Conservation (phyloP, 176 grass and related monocot genomes). For the Ensete glaucum region DNA sequence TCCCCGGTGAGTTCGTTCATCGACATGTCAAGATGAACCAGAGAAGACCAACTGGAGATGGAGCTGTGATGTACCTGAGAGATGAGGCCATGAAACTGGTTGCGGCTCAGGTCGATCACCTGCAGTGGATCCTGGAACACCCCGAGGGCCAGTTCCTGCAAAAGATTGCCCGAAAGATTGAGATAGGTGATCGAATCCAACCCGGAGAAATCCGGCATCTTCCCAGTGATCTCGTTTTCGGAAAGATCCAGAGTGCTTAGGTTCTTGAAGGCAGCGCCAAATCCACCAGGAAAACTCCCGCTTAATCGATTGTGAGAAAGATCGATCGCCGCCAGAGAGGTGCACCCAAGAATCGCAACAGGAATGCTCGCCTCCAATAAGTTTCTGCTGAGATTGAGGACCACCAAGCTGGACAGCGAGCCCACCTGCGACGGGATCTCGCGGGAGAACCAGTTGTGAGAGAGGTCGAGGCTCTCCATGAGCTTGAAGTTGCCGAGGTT, state of each 20-base stretch:
- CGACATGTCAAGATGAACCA: conserved; percentile 76
- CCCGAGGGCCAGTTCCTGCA: conserved; percentile 25
- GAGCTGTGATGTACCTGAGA: conserved; percentile 44
- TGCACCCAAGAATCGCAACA: conserved; percentile 21
- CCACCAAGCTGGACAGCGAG: conserved; percentile 35
- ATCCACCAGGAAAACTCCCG: conserved; percentile 23
- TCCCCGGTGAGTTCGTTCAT: conserved; percentile 51
- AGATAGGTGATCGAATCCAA: conserved; percentile 51
- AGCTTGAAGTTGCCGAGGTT: conserved; percentile 63
- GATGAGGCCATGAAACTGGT: conserved; percentile 43
- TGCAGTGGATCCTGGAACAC: conserved; percentile 45
- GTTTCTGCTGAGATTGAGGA: conserved; percentile 56
- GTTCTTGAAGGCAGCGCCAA: conserved; percentile 10
- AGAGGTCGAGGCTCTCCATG: conserved; percentile 67
- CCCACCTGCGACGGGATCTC: conserved; percentile 41
- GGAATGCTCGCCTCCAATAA: conserved; percentile 42
- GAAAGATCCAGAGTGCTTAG: conserved; percentile 28
- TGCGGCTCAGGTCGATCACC: conserved; percentile 79
- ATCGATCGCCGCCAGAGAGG: conserved; percentile 42
- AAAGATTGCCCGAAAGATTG: conserved; percentile 65
- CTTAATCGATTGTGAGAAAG: conserved; percentile 57
- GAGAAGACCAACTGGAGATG: conserved; percentile 39
- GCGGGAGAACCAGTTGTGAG: conserved; percentile 54
- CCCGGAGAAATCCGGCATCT: conserved; percentile 48
- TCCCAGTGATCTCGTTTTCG: conserved; percentile 26